Evolutionary conservation across 257 asterid species (phyloP).

Genomic region (Solanum verrucosum): DNA sequence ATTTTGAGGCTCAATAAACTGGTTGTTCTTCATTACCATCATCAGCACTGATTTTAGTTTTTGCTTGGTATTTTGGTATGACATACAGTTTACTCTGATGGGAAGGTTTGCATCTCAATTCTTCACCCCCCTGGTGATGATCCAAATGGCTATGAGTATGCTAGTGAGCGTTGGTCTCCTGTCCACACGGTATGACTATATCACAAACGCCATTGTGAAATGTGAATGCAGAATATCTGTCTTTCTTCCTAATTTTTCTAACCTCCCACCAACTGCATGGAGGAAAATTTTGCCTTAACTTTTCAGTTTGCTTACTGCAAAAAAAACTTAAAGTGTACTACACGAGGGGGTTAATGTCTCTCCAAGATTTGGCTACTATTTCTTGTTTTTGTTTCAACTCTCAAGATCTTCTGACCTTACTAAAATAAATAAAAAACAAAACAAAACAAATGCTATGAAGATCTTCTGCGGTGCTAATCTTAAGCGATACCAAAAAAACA

Average conservation of each 20-base stretch:
- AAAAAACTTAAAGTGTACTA: neutral
- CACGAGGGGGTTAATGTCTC: neutral
- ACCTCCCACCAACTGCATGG: neutral
- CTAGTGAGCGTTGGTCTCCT: conserved; percentile 99
- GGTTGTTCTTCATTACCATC: neutral
- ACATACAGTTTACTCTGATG: conserved; percentile 81
- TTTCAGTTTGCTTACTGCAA: neutral
- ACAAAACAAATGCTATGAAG: neutral
- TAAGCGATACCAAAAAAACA: neutral
- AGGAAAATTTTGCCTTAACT: neutral
- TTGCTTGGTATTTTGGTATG: conserved; percentile 4
- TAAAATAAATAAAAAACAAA: neutral
- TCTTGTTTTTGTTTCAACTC: neutral
- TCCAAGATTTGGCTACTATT: neutral
- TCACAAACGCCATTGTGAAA: neutral
- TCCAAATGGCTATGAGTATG: conserved; percentile 97
- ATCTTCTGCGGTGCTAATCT: neutral
- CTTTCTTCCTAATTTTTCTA: neutral
- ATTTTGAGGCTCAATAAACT: neutral
- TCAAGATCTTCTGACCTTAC: neutral
- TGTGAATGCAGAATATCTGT: neutral
- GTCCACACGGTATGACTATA: conserved; percentile 78
- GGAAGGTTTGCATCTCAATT: conserved; percentile 95
- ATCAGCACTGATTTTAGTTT: neutral
- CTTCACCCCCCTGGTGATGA: conserved; percentile 99